phyloP scores from a whole-genome alignment of 345 rosid species.

The Adansonia digitata region DNA sequence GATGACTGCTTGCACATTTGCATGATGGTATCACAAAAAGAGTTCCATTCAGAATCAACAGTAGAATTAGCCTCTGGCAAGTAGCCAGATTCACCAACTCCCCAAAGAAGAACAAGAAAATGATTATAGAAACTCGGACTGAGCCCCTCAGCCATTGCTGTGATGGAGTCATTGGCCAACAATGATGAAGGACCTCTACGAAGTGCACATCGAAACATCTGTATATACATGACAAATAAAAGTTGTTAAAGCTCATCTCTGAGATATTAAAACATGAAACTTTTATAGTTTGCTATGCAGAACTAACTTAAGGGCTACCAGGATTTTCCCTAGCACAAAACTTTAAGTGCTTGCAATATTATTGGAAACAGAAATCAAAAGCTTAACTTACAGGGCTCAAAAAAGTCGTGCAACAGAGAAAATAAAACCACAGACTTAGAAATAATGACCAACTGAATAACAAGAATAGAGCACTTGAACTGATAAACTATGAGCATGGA shows the following conservation, averaged over 20 bases:
- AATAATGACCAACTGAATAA: background rate
- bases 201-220: conserved; percentile 84
- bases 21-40: conserved; percentile 55
- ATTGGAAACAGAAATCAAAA: background rate
- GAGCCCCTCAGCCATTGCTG: conserved; percentile 87
- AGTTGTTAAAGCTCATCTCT: background rate
- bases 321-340: background rate
- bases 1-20: conserved; percentile 50
- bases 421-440: conserved; percentile 3
- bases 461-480: background rate
- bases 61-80: conserved; percentile 41
- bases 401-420: background rate
- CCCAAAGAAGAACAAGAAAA: conserved; percentile 89
- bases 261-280: background rate
- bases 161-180: conserved; percentile 78
- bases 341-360: background rate
- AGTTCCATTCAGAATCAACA: conserved; percentile 69
- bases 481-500: background rate
- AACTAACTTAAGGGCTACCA: background rate
- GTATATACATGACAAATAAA: conserved; percentile 20
- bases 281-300: background rate
- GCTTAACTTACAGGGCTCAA: background rate
- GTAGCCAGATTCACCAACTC: conserved; percentile 41
- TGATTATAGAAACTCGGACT: conserved; percentile 52
- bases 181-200: conserved; percentile 69